These are phyloP conservation scores for Haemoproteus tartakovskyi DNA, from an alignment of 169 alveolate species.

Conservation along the genomic window DNA sequence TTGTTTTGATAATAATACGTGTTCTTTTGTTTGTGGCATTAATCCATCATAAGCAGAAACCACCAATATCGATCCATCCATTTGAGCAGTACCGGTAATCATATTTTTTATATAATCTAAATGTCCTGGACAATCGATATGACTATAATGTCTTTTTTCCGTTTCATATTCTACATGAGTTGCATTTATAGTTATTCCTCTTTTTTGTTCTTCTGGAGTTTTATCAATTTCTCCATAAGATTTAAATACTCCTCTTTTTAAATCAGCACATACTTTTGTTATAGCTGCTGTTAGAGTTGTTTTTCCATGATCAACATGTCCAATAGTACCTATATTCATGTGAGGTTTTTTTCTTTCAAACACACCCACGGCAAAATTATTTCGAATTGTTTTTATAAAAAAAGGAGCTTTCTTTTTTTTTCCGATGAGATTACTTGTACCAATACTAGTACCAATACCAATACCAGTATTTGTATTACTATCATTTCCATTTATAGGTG, in stretches of 20 bases:
- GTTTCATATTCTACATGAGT: constrained; percentile 97
- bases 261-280: constrained; percentile 91
- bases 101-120: constrained; percentile 98
- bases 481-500: no score
- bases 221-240: constrained; percentile 98
- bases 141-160: constrained; percentile 94
- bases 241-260: constrained; percentile 95
- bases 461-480: no score
- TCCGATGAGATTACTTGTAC: no score
- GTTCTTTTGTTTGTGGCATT: constrained; percentile 98
- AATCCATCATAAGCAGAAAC: constrained; percentile 98
- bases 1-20: constrained; percentile 96
- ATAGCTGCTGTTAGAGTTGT: constrained; percentile 96
- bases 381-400: no score
- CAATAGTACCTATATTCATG: constrained; percentile 93
- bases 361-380: no score
- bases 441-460: no score
- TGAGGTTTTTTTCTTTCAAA: constrained; percentile 89
- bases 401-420: no score
- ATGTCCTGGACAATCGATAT: constrained; percentile 99
- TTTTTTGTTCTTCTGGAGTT: constrained; percentile 97
- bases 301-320: constrained; percentile 98
- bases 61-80: constrained; percentile 97
- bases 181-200: constrained; percentile 98
- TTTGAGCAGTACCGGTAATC: constrained; percentile 99